Conservation (phyloP, 176 grass and related monocot genomes). For the Aegilops sharonensis region DNA sequence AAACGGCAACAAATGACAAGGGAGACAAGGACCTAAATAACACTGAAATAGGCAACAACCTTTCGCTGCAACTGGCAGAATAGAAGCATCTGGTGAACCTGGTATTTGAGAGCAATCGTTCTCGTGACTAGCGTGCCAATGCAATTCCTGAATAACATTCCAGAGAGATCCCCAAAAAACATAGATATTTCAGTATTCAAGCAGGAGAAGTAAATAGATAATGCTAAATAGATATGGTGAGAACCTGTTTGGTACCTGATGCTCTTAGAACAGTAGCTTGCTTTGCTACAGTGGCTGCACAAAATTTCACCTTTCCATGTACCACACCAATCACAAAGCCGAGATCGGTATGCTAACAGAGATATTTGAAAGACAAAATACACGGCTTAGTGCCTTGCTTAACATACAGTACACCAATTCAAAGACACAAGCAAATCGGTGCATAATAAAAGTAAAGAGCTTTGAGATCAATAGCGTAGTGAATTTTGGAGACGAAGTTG, state of each 20-base stretch:
- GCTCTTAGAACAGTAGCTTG: slow-evolving; percentile 79
- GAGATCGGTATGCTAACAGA: not conserved
- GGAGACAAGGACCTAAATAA: slow-evolving; percentile 23
- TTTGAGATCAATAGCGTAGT: not conserved
- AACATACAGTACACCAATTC: not conserved
- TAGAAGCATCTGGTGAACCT: slow-evolving; percentile 37
- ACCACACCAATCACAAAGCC: slow-evolving; percentile 74
- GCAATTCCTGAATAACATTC: slow-evolving; percentile 43
- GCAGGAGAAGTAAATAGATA: not conserved
- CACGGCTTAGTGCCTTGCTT: not conserved
- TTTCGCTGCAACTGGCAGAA: slow-evolving; percentile 27
- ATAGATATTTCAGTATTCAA: not conserved
- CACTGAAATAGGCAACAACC: slow-evolving; percentile 32
- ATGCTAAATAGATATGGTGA: not conserved
- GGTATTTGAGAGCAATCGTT: slow-evolving; percentile 55
- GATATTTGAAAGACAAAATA: not conserved
- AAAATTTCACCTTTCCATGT: slow-evolving; percentile 90
- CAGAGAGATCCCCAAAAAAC: not conserved
- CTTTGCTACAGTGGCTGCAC: slow-evolving; percentile 58
- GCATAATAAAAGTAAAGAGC: not conserved
- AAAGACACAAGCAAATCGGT: not conserved
- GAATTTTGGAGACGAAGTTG: not conserved
- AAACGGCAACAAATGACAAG: not conserved
- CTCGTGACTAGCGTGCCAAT: slow-evolving; percentile 76
- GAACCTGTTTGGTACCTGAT: slow-evolving; percentile 67